These are phyloP conservation scores for Gnetum montanum DNA, from an alignment of 75 land plant genomes.

Conservation along the genomic window DNA sequence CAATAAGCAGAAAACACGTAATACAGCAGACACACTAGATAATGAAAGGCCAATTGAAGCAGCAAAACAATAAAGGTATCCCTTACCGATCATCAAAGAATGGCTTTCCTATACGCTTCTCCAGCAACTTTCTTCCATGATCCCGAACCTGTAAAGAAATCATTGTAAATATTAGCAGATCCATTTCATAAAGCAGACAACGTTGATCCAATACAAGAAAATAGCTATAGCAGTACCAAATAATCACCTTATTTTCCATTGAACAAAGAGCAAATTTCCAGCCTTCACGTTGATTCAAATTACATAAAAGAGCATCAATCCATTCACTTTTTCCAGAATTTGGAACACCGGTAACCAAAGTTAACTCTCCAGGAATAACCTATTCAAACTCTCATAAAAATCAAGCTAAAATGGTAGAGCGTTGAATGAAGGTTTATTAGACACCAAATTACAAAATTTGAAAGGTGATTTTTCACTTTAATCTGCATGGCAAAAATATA, in stretches of 20 bases:
- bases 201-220: not conserved
- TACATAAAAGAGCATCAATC: constrained; percentile 96
- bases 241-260: constrained; percentile 96
- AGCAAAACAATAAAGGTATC: too few species aligned
- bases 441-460: too few species aligned
- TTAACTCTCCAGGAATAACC: constrained; percentile 96
- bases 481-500: too few species aligned
- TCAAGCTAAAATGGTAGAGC: not conserved
- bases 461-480: too few species aligned
- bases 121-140: constrained; percentile 92
- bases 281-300: constrained; percentile 45
- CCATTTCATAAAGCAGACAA: too few species aligned
- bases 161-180: not conserved
- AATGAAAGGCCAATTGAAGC: too few species aligned
- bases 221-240: not conserved
- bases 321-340: constrained; percentile 99
- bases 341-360: constrained; percentile 92
- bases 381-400: constrained; percentile 11
- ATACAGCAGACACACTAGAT: too few species aligned
- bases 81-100: constrained; percentile 71
- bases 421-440: too few species aligned
- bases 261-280: constrained; percentile 98
- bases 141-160: constrained; percentile 58
- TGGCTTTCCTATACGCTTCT: constrained; percentile 74
- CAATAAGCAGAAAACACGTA: too few species aligned